Base-by-base conservation (phyloP, 2,329 filamentous ascomycete species). In the Fusarium xyrophilum region DNA sequence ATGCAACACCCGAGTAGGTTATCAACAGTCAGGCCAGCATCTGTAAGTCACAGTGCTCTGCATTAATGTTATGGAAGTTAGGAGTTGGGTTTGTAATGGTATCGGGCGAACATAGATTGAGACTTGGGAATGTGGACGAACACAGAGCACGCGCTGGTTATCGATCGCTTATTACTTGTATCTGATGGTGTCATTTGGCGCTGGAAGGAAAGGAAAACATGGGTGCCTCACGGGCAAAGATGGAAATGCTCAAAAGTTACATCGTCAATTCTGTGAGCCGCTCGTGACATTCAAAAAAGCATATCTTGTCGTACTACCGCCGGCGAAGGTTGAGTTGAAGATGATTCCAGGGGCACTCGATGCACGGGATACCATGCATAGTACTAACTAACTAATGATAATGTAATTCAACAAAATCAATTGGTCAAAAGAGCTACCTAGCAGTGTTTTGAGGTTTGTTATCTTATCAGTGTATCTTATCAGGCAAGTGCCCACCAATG, bases 21-120 rank as follows among this genome's bases (percentile, higher is more conserved):
- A 50, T 32, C 33, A 56, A 7, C 27, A 43, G 23, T 35, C 44
- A 19, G 33, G 19, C 35, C 51, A 32, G 35, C 39, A 46, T n/a
- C 43, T 44, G 47, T 35, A 47, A 67, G 62, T 32, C 35, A 42
- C 43, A 40, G 54, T 58, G 27, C 46, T 56, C 43, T 70, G 51
- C 62, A 65, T 38, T 56, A 60, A 64, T 69, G 57, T 30, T 66
- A 64, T 54, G 54, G 63, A 53, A 43, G 47, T 61, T 56, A 66
- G 72, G 72, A 74, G 70, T 74, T 67, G 56, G 69, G 54, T 44
- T 71, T 69, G 56, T 21, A 63, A 35, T 54, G 64, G 54, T 51
- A 56, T 63, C 50, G 54, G 68, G 71, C 60, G 64, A 50, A 68
- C 35, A 68, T 74, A 73, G 68, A 74, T 62, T 64, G 60, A 50